Evolutionary conservation across 306 rosid species (phyloP).

Genomic region (Calophaca sinica): DNA sequence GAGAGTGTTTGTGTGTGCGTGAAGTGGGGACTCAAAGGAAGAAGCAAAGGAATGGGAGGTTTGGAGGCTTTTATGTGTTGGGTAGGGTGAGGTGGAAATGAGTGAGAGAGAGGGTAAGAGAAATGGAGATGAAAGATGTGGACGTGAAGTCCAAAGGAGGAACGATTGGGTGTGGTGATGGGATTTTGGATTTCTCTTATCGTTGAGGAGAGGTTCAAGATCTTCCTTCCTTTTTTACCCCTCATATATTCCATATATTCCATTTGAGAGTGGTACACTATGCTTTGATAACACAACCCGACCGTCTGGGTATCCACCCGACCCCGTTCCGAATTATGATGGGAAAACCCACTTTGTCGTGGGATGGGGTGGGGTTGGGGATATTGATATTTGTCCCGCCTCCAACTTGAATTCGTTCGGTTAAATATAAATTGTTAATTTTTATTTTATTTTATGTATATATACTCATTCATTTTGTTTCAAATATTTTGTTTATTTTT

Average conservation of each 20-base stretch:
- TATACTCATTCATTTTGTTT: too few species aligned
- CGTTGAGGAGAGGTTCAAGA: slow-evolving; percentile 82
- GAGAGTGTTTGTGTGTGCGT: slow-evolving; percentile 22
- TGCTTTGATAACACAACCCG: too few species aligned
- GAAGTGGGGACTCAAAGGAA: neutral
- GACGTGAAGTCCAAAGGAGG: slow-evolving; percentile 56
- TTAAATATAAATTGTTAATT: too few species aligned
- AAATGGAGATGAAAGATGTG: slow-evolving; percentile 57
- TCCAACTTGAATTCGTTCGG: too few species aligned
- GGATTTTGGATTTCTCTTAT: slow-evolving; percentile 74
- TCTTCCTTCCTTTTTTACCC: slow-evolving; percentile 54
- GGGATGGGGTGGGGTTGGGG: too few species aligned
- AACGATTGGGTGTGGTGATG: slow-evolving; percentile 61
- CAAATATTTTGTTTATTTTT: too few species aligned
- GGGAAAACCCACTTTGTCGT: too few species aligned
- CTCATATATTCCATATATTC: neutral
- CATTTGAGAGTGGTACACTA: too few species aligned
- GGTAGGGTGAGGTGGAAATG: neutral
- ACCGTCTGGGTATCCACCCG: too few species aligned
- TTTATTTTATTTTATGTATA: too few species aligned
- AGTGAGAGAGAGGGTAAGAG: slow-evolving; percentile 7
- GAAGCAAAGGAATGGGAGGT: neutral
- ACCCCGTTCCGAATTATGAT: too few species aligned
- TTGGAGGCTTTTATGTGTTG: neutral
- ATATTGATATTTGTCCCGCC: too few species aligned